Evolutionary conservation across 2,329 filamentous ascomycete species (phyloP), one percentile per base, ranked within the genome.

Genomic region (Diplodia seriata): DNA sequence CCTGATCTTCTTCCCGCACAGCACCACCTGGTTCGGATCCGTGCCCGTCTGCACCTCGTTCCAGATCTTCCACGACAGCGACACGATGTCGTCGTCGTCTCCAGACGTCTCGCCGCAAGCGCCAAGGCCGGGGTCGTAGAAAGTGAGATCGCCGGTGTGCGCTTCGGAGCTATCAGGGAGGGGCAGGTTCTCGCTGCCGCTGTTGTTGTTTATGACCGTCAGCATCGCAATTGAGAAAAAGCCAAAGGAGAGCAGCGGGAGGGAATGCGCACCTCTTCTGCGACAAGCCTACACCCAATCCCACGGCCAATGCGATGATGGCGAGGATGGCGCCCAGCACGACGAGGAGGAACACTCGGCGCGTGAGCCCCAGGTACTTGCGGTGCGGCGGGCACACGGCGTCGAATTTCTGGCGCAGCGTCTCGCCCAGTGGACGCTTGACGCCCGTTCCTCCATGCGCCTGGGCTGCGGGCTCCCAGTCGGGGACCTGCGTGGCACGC

Each of bases 1-100:
- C 31, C 89, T 82, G n/a, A 95, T 85, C 76, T 83, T 87, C 73
- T 82, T 81, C 2, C 89, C 89, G 73, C 92, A 94, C 1, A 91
- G 77, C 1, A 87, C 86, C 72, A 92, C 92, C 14, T 80, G 75
- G 74, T 92, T 92, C 0, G 84, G 81, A 69, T 84, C 77, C 11
- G 55, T 33, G 29, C 81, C 83, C 4, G 76, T 80, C 57, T 80
- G 79, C 1, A 81, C 81, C 0, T 86, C 83, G 75, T 93, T 90
- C 74, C 87, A 94, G 4, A 91, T 75, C n/a, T 84, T 74, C 72
- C 89, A 86, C 1, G 89, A 90, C 0, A 94, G 83, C 0, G 91
- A 86, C 43, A 86, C 89, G 50, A 94, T 86, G 68, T 84, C 74
- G 68, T 93, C 89, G 8, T 76, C 78, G 8, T 83, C 80, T 1